A percentile compares a stretch with the other conserved stretches of the same genome.
These are phyloP conservation scores for Hordeum marinum DNA, from an alignment of 176 grass and related monocot genomes.

Conservation along the genomic window DNA sequence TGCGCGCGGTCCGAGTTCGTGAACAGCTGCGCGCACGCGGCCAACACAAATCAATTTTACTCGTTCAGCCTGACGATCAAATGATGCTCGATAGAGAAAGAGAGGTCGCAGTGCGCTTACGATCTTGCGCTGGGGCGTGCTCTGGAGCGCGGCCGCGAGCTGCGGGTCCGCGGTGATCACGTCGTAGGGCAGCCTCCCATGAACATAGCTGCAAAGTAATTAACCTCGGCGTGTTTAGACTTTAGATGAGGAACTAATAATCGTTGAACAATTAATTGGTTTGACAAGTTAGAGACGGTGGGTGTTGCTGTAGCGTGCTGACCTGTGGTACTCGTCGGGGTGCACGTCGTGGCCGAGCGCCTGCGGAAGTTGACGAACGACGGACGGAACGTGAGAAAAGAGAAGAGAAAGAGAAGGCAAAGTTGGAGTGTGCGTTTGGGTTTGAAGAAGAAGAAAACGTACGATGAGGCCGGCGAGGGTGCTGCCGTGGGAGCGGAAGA, in stretches of 20 bases:
- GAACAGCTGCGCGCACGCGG: constrained; percentile 40
- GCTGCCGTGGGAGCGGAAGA: constrained; percentile 83
- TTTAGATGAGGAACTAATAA: too few relatives aligned
- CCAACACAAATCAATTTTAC: not conserved
- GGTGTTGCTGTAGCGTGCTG: not conserved
- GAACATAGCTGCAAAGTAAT: constrained; percentile 55
- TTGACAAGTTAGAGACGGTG: not conserved
- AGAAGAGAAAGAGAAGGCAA: not conserved
- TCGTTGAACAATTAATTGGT: not conserved
- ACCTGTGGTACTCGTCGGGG: constrained; percentile 97
- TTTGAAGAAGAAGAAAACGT: not conserved
- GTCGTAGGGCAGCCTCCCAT: constrained; percentile 80
- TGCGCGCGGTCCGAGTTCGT: constrained; percentile 86
- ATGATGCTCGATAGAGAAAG: not conserved
- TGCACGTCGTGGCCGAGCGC: constrained; percentile 78
- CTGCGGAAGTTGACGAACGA: constrained; percentile 27
- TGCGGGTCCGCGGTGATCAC: constrained; percentile 53
- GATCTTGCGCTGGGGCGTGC: constrained; percentile 79
- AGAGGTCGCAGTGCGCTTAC: constrained; percentile 13
- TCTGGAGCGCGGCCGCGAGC: constrained; percentile 50
- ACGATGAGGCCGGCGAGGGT: constrained; percentile 89
- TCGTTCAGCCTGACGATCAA: not conserved
- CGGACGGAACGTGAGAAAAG: not conserved
- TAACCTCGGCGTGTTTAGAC: too few relatives aligned
- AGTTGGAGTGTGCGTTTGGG: not conserved